Evolutionary conservation across 108 stramenopile genomes (phyloP), one percentile per base, ranked within the genome.

Genomic region (Skeletonema grethae): DNA sequence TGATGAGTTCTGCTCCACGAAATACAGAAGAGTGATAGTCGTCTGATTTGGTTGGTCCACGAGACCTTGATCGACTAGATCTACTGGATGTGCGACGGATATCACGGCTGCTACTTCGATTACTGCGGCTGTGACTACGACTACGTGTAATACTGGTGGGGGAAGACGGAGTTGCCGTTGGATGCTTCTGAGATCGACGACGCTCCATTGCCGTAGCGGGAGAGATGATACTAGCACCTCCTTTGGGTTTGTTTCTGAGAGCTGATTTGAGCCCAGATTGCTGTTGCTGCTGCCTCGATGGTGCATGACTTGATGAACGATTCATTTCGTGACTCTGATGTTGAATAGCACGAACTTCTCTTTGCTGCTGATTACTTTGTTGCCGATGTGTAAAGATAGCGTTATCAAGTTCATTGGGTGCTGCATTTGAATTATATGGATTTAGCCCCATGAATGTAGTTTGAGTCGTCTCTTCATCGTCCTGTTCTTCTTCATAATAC

Each of bases 1-100:
- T 67, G 64, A 80, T 73, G 61, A 80, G 62, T 34, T 67, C 71
- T 13, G 79, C 79, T 46, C 79, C 79, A 50, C 68, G 72, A 43
- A 80, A 80, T 12, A 80, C 43, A 5, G 63, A 59, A 2, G 57
- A 53, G 34, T 80, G 65, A 48, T 79, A 63, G 29, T 68, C 67
- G 25, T 72, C 61, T 55, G 67, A 38, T 20, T 30, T 22, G 18
- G 50, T 22, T 59, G 35, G 68, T 69, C 57, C 68, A 58, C 57
- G 36, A 39, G 57, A 69, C 5, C 29, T 59, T 13, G 68, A 69
- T 38, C 57, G 57, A 59, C 58, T 69, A 46, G 58, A 30, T 60
- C 68, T 69, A 41, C 68, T 53, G 7, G 50, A 53, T 53, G 50
- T 24, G n/a, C 50, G 50, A n/a, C 50, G 57, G 7, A 60, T 60